Evolutionary conservation across 1,284 basidiomycete genomes (phyloP), one percentile per base, ranked within the genome.

Genomic region (Sanghuangporus sanghuang): DNA sequence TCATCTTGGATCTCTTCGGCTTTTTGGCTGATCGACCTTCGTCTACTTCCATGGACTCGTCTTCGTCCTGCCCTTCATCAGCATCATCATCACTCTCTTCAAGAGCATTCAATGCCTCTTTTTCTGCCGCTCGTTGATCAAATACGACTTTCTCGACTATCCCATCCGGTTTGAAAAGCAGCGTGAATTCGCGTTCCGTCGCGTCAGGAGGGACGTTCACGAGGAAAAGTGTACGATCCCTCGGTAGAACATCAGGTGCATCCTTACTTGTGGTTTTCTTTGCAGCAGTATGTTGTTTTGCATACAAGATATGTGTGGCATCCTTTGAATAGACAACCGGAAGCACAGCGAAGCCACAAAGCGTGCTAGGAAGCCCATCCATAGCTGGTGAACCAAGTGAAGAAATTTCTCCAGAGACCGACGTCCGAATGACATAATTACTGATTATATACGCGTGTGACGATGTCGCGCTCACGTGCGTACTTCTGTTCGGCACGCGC

Each of bases 201-300:
- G 91, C 85, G 73, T 95, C 93, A 58, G 91, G 86, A 1, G 94
- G 93, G 3, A 95, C 75, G 70, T 96, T 95, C 63, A 90, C 90
- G 8, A 95, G 77, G 71, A 96, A 96, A 12, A 95, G 77, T 0
- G 93, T 95, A 57, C 93, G 82, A 16, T 83, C 88, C 48, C 83
- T 78, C 0, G 89, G 91, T 49, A 87, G 76, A 11, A 69, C 53
- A 35, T 73, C 48, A 23, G 39, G 18, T 11, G 16, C 49, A 71
- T 18, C 55, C 55, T 44, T 66, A 60, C 49, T 66, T 71, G 46
- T 39, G 62, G 63, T 35, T 61, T 62, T 60, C 70, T 68, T 6
- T 67, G 64, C 52, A 54, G 4, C 77, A 12, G 73, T 67, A 70
- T 91, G 89, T 9, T 78, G 71, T 7, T 85, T 82, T 4, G 80